Conservation (phyloP, 208 protist genomes). For the Trypanosoma melophagium region DNA sequence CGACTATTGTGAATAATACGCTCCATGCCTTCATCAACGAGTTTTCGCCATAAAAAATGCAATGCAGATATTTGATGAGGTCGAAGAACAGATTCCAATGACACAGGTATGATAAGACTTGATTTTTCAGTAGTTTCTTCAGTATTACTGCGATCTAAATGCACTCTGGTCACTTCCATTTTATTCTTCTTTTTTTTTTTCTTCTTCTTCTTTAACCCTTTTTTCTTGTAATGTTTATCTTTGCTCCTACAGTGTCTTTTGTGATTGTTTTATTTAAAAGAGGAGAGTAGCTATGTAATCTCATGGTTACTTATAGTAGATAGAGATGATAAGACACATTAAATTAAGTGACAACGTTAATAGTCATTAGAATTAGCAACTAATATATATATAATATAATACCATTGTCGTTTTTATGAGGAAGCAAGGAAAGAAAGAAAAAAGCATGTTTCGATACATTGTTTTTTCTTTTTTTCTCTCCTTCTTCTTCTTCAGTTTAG, state of each 20-base stretch:
- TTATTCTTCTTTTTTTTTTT: background rate
- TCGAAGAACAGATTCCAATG: conserved; percentile 39
- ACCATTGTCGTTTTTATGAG: no score
- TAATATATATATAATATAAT: no score
- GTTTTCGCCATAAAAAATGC: conserved; percentile 72
- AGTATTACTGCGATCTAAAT: conserved; percentile 1
- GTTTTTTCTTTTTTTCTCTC: background rate
- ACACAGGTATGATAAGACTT: conserved; percentile 32
- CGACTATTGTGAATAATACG: conserved; percentile 36
- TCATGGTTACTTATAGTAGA: no score
- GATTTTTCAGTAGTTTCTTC: conserved; percentile 18
- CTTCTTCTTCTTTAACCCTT: no score
- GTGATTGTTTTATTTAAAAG: no score
- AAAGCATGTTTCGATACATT: background rate
- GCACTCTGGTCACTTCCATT: background rate
- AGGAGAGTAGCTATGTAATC: no score
- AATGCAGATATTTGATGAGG: conserved; percentile 72
- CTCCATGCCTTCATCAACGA: conserved; percentile 70
- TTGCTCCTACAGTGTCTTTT: no score
- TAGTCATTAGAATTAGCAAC: no score
- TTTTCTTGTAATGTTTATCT: no score
- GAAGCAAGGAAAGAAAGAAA: conserved; percentile 5
- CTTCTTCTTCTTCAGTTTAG: conserved; percentile 1
- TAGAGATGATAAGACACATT: no score
- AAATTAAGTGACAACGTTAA: no score